Evolutionary conservation across 805 yeast species (phyloP).

Genomic region (Starmerella khaoyaiensis): DNA sequence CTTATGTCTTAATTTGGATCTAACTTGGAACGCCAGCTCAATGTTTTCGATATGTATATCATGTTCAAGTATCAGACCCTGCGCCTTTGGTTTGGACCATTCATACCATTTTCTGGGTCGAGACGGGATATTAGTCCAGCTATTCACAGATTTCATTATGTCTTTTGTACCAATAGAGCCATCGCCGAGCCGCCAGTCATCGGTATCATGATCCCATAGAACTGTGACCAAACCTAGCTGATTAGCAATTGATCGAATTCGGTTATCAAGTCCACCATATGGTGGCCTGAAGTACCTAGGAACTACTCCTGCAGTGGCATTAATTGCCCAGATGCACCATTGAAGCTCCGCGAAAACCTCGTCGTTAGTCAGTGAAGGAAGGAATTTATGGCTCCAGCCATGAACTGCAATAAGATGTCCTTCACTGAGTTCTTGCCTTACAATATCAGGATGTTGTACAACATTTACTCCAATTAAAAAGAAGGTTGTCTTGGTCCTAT

Average conservation of each 20-base stretch:
- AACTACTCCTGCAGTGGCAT: constrained; percentile 74
- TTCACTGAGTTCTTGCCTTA: constrained; percentile 37
- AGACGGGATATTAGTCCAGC: constrained; percentile 32
- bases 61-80: constrained; percentile 75
- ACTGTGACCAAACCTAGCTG: constrained; percentile 81
- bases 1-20: background rate
- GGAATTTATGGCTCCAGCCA: constrained; percentile 82
- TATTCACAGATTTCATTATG: constrained; percentile 42
- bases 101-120: background rate
- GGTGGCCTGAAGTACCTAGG: constrained; percentile 97
- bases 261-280: constrained; percentile 83
- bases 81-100: constrained; percentile 12
- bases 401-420: constrained; percentile 83
- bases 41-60: constrained; percentile 62
- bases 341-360: constrained; percentile 76
- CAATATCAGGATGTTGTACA: constrained; percentile 62
- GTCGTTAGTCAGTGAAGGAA: constrained; percentile 68
- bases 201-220: constrained; percentile 82
- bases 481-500: constrained; percentile 49
- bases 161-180: constrained; percentile 39
- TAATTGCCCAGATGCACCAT: constrained; percentile 98
- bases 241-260: constrained; percentile 65
- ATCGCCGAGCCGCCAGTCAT: constrained; percentile 70
- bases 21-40: constrained; percentile 34
- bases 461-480: constrained; percentile 77